These are phyloP conservation scores for Vaccinium myrtillus DNA, from an alignment of 148 eudicot species.

Conservation along the genomic window DNA sequence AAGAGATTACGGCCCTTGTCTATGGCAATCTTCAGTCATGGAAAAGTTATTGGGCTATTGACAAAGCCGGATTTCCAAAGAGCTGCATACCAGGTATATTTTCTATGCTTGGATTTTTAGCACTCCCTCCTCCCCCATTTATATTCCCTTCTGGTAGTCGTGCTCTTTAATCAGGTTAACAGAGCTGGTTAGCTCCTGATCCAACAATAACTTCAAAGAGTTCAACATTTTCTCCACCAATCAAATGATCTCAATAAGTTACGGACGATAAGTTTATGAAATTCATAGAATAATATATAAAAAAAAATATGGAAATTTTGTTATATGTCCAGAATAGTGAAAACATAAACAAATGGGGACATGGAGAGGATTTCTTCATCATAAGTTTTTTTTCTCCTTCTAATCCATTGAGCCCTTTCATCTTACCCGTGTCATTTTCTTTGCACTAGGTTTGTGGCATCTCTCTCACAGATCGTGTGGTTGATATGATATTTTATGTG, in stretches of 20 bases:
- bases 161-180: too few species aligned
- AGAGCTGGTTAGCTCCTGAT: too few species aligned
- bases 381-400: neutral
- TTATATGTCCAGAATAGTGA: neutral
- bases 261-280: neutral
- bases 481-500: slow-evolving; percentile 68
- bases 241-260: neutral
- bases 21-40: too few species aligned
- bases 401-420: neutral
- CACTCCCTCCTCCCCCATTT: too few species aligned
- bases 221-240: neutral
- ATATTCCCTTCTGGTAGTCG: too few species aligned
- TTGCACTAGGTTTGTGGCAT: slow-evolving; percentile 76
- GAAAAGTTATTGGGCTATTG: too few species aligned
- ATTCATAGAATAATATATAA: neutral
- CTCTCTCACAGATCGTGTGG: slow-evolving; percentile 50
- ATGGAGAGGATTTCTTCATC: neutral
- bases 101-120: too few species aligned
- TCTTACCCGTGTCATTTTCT: neutral
- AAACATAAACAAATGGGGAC: neutral
- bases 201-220: too few species aligned
- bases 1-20: too few species aligned
- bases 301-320: too few species aligned
- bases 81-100: too few species aligned
- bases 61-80: too few species aligned